phyloP scores from a whole-genome alignment of 352 stramenopile species.

The Pythium rhizo-oryzae region DNA sequence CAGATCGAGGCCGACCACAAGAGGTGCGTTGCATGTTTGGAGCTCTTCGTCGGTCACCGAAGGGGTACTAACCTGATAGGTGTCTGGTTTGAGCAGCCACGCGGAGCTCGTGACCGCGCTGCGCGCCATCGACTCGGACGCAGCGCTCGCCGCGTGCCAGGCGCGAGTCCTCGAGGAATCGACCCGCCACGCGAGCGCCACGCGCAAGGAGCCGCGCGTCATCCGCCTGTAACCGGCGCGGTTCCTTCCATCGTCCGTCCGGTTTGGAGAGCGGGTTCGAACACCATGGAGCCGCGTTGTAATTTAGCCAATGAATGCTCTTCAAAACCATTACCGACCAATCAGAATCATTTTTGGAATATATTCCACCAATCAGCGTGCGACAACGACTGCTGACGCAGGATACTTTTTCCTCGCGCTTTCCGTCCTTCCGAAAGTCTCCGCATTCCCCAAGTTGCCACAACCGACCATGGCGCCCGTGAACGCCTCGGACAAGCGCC shows the following conservation, averaged over 20 bases:
- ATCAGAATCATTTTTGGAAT: too few relatives aligned
- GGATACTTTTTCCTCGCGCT: conserved; percentile 21
- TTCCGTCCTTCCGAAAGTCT: neutral
- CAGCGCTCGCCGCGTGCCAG: conserved; percentile 15
- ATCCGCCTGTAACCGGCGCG: conserved; percentile 20
- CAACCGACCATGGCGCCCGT: conserved; percentile 28
- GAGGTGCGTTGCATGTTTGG: neutral
- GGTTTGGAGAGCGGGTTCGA: too few relatives aligned
- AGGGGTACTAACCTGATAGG: too few relatives aligned
- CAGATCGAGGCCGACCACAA: neutral
- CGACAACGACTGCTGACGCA: conserved; percentile 1
- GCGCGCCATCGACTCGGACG: conserved; percentile 9
- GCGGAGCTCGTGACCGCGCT: conserved; percentile 5
- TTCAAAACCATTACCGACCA: neutral
- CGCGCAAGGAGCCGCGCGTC: conserved; percentile 19
- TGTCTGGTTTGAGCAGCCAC: conserved; percentile 4
- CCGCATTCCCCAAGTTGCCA: too few relatives aligned
- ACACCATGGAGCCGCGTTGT: too few relatives aligned
- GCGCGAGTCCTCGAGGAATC: conserved; percentile 17
- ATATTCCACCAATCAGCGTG: neutral
- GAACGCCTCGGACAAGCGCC: conserved; percentile 47
- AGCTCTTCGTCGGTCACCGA: neutral
- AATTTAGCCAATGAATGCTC: conserved; percentile 22
- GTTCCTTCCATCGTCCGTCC: too few relatives aligned
- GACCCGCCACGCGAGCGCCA: conserved; percentile 3